These are phyloP conservation scores for Dryadomyces quercus-mongolicae DNA, from an alignment of 2,329 filamentous ascomycete genomes.

Conservation along the genomic window DNA sequence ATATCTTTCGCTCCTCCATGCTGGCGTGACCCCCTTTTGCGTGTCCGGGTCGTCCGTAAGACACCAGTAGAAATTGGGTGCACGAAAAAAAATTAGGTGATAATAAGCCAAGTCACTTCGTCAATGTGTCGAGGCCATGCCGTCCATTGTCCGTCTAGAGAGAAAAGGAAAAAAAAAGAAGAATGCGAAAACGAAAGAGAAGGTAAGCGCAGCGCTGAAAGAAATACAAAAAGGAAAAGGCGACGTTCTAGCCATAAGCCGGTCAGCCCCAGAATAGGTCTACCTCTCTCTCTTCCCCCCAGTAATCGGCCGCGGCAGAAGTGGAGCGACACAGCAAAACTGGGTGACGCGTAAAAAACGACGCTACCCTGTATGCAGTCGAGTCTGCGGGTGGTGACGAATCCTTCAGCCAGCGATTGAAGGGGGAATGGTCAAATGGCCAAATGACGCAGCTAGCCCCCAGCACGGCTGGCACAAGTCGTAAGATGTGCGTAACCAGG, in stretches of 20 bases:
- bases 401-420: not conserved
- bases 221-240: not conserved
- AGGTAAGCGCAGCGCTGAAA: not conserved
- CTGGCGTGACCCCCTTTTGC: not conserved
- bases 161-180: not conserved
- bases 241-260: not conserved
- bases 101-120: too few species aligned
- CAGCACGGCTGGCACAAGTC: too few species aligned
- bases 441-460: too few species aligned
- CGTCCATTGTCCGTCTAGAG: not conserved
- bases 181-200: too few species aligned
- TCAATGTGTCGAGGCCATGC: too few species aligned
- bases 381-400: not conserved
- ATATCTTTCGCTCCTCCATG: not conserved
- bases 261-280: not conserved
- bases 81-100: too few species aligned
- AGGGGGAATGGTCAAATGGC: not conserved
- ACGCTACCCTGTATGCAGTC: not conserved
- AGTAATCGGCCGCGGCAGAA: not conserved
- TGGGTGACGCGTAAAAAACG: not conserved
- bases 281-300: too few species aligned
- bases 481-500: too few species aligned
- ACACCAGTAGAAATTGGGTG: too few species aligned
- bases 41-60: too few species aligned
- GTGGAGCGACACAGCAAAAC: not conserved